These are phyloP conservation scores for Bjerkandera adusta DNA, from an alignment of 1,284 basidiomycete species.

Conservation along the genomic window DNA sequence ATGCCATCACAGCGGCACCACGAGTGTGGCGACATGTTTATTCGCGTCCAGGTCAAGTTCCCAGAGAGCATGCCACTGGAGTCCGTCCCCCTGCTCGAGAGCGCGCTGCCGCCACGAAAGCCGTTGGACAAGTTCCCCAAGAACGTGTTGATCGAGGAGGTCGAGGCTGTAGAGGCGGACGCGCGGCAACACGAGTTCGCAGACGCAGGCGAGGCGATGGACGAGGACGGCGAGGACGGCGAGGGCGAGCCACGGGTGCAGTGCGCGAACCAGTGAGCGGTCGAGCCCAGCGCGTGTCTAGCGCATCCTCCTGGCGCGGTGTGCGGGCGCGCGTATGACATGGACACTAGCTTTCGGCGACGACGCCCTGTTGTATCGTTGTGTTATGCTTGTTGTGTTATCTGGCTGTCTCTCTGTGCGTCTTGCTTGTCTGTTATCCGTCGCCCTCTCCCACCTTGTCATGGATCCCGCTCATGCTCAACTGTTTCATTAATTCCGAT, in stretches of 20 bases:
- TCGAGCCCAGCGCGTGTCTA: constrained; percentile 2
- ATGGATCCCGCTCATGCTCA: constrained; percentile 19
- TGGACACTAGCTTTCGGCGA: constrained; percentile 9
- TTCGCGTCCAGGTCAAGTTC: constrained; percentile 89
- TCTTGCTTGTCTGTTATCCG: neutral
- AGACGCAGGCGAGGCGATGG: constrained; percentile 70
- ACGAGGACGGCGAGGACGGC: constrained; percentile 93
- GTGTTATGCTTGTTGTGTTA: constrained; percentile 18
- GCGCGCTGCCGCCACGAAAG: constrained; percentile 81
- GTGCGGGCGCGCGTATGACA: constrained; percentile 10
- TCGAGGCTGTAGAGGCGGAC: constrained; percentile 81
- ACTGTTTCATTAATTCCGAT: constrained; percentile 24
- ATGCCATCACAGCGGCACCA: constrained; percentile 99
- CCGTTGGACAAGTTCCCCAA: constrained; percentile 70
- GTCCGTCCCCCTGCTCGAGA: constrained; percentile 77
- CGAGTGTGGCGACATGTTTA: constrained; percentile 92
- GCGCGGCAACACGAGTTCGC: constrained; percentile 65
- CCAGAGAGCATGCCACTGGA: constrained; percentile 78
- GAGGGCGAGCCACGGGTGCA: constrained; percentile 76
- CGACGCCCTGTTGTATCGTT: constrained; percentile 6
- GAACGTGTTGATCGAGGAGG: constrained; percentile 80
- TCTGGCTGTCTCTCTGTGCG: constrained; percentile 7
- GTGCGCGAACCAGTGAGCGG: constrained; percentile 74
- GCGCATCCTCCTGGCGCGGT: constrained; percentile 6
- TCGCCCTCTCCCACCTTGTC: constrained; percentile 4